Conservation (phyloP, 2,329 filamentous ascomycete species). For the Beauveria pseudobassiana region DNA sequence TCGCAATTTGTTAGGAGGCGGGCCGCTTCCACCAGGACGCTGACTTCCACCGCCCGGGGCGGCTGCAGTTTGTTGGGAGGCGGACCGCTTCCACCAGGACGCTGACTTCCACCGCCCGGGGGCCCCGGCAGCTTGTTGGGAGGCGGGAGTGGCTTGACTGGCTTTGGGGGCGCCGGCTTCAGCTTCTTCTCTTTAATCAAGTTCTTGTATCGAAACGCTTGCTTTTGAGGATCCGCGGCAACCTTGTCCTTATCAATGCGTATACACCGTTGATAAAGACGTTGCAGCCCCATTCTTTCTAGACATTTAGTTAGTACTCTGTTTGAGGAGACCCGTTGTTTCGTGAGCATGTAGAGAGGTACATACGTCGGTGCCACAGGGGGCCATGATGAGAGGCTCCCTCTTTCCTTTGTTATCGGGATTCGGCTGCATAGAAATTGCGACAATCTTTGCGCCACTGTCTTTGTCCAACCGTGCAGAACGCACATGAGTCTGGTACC, state of each 20-base stretch:
- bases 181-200: not conserved
- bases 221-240: not conserved
- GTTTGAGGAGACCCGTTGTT: too few relatives aligned
- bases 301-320: not conserved
- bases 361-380: not conserved
- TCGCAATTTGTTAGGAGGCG: not conserved
- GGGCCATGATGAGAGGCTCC: not conserved
- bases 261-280: not conserved
- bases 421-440: not conserved
- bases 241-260: not conserved
- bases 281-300: not conserved
- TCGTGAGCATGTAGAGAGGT: not conserved
- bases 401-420: not conserved
- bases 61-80: not conserved
- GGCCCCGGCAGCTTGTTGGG: not conserved
- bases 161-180: not conserved
- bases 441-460: not conserved
- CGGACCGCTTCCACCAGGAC: not conserved
- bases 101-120: not conserved
- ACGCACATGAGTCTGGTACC: not conserved
- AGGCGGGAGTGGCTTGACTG: not conserved
- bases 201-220: not conserved
- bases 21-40: not conserved
- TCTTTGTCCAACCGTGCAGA: not conserved
- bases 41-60: not conserved